Evolutionary conservation across 2,329 filamentous ascomycete species (phyloP).

Genomic region (Fusarium pseudocircinatum): DNA sequence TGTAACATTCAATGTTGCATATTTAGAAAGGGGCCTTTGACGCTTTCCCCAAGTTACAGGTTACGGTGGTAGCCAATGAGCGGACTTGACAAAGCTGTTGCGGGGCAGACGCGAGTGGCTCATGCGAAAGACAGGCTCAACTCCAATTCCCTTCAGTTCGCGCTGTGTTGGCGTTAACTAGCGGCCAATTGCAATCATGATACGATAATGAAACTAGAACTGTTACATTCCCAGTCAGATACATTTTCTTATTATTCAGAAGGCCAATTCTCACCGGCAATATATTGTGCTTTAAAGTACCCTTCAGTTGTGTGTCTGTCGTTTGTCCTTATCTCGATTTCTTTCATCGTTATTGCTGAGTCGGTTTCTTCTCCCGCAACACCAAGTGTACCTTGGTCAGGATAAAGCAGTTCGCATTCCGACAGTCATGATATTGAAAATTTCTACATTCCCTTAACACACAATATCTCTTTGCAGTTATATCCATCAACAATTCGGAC

Average conservation of each 20-base stretch:
- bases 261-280: background rate
- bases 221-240: background rate
- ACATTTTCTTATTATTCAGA: background rate
- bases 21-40: slow-evolving; percentile 32
- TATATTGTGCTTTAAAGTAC: background rate
- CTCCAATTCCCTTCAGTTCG: background rate
- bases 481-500: background rate
- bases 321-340: background rate
- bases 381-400: background rate
- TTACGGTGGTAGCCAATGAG: slow-evolving; percentile 30
- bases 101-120: slow-evolving; percentile 32
- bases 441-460: background rate
- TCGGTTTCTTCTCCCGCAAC: slow-evolving; percentile 1
- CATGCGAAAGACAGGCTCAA: background rate
- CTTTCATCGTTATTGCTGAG: background rate
- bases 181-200: background rate
- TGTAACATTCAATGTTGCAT: slow-evolving; percentile 15
- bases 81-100: slow-evolving; percentile 11
- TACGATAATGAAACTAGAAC: slow-evolving; percentile 4
- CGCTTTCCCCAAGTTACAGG: slow-evolving; percentile 23
- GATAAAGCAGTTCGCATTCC: background rate
- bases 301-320: background rate
- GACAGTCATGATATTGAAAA: background rate
- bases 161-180: background rate
- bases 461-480: background rate